Percentiles rank a stretch among this genome's conserved stretches.
Evolutionary conservation across 75 land plant species (phyloP).

Genomic region (Sequoiadendron giganteum): DNA sequence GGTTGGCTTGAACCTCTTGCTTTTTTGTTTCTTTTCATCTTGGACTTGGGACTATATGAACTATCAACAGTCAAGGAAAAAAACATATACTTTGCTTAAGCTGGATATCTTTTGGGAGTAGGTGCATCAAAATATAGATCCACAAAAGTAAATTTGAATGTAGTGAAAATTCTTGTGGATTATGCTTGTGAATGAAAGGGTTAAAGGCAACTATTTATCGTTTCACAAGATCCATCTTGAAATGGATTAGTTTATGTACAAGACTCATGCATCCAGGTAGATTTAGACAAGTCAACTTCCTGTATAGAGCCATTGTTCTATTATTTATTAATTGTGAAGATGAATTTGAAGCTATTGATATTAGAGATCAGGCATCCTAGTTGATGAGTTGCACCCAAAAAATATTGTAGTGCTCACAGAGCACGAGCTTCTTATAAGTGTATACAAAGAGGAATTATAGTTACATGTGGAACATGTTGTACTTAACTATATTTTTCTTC

Average conservation of each 20-base stretch:
- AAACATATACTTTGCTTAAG: background rate
- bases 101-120: background rate
- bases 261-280: background rate
- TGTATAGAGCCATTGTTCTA: background rate
- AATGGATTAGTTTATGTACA: background rate
- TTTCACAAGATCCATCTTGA: background rate
- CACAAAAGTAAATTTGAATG: background rate
- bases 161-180: background rate
- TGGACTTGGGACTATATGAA: background rate
- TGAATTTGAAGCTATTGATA: too few species aligned
- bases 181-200: background rate
- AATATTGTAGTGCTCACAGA: background rate
- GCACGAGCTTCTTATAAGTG: background rate
- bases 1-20: background rate
- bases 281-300: background rate
- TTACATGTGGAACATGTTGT: too few species aligned
- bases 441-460: too few species aligned
- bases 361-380: background rate
- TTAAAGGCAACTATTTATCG: background rate
- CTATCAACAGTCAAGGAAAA: background rate
- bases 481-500: background rate
- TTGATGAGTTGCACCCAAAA: background rate
- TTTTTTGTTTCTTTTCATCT: background rate
- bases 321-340: background rate
- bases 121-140: background rate